Evolutionary conservation across 495 filamentous ascomycete genomes (phyloP).

Genomic region (Aspergillus saccharolyticus): DNA sequence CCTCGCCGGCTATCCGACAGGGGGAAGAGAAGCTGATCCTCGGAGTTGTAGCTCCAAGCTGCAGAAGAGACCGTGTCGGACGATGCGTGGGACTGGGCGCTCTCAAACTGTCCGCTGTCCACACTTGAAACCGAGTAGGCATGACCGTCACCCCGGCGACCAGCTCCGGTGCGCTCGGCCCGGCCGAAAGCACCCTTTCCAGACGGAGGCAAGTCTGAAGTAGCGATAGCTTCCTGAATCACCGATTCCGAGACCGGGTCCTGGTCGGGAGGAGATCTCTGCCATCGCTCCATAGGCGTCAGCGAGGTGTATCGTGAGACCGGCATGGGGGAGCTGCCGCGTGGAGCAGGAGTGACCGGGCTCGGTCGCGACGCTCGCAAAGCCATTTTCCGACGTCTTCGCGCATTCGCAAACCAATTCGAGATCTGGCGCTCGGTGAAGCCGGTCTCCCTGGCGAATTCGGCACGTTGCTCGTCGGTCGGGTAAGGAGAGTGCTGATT

Average conservation of each 20-base stretch:
- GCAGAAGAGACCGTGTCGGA: slow-evolving; percentile 30
- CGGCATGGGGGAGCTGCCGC: slow-evolving; percentile 35
- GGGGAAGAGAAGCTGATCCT: slow-evolving; percentile 17
- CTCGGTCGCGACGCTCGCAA: slow-evolving; percentile 44
- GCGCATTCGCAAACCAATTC: slow-evolving; percentile 43
- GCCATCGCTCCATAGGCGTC: slow-evolving; percentile 72
- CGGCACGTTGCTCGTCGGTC: slow-evolving; percentile 28
- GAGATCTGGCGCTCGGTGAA: slow-evolving; percentile 33
- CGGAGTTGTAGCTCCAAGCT: slow-evolving; percentile 46
- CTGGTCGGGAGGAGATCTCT: slow-evolving; percentile 73
- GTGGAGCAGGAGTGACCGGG: slow-evolving; percentile 6
- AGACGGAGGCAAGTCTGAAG: slow-evolving; percentile 16
- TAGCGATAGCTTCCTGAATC: slow-evolving; percentile 37
- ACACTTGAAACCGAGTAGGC: slow-evolving; percentile 22
- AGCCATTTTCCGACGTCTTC: slow-evolving; percentile 45
- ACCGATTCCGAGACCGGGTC: slow-evolving; percentile 36
- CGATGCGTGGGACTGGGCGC: slow-evolving; percentile 28
- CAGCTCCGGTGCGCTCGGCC: background rate
- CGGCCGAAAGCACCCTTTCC: background rate
- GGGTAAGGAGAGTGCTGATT: slow-evolving; percentile 45
- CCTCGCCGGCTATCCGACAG: slow-evolving; percentile 5
- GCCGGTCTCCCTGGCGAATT: slow-evolving; percentile 30
- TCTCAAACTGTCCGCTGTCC: slow-evolving; percentile 25
- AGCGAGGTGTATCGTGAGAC: slow-evolving; percentile 49
- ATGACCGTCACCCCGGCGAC: slow-evolving; percentile 1